Base-by-base conservation (phyloP, 1,139 yeast species). In the Arxiozyma heterogenica region DNA sequence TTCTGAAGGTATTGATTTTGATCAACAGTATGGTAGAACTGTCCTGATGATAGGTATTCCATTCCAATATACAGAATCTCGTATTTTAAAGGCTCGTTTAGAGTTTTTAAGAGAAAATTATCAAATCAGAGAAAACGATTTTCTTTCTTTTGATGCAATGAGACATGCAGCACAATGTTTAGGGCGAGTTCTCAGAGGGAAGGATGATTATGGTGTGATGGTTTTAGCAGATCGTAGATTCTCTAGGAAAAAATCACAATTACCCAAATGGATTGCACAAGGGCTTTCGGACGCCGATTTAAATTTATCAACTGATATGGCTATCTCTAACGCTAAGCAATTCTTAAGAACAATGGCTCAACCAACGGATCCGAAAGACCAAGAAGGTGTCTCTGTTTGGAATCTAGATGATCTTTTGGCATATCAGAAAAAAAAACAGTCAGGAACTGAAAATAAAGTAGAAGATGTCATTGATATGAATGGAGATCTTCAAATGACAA, bases 41-140 rank as follows among this genome's bases (percentile, higher is more conserved):
- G 99, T 93, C 59, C 76, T 93, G 59, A 91, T 93, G 98, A 91
- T 94, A 72, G 99, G 99, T 60, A 94, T 93, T 59, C 99, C 99
- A 0, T 93, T 91, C 77, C 99, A 93, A 76, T 93, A 93, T 70
- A 94, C 99, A 0, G 98, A 93, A 67, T 90, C 97, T 11, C 83
- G 98, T 66, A 93, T 93, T 58, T 76, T 93, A 61, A 94, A 93
- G 64, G 98, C 99, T 0, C 80, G 98, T 55, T 75, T 93, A 53
- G 98, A 94, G 68, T 93, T 93, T 65, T 72, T 93, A 70, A 78
- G 98, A 62, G 98, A 93, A 67, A 91, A 90, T 66, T 91, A 82
- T 66, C 95, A 89, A 63, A 93, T 93, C 53, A 78, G 89, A 59
- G 98, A 93, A 65, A 91, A 89, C 66, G 98, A 94, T 64, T 93